Evolutionary conservation across 176 grass and related monocot genomes (phyloP), one percentile per base, ranked within the genome.

Genomic region (Oryza rufipogon): DNA sequence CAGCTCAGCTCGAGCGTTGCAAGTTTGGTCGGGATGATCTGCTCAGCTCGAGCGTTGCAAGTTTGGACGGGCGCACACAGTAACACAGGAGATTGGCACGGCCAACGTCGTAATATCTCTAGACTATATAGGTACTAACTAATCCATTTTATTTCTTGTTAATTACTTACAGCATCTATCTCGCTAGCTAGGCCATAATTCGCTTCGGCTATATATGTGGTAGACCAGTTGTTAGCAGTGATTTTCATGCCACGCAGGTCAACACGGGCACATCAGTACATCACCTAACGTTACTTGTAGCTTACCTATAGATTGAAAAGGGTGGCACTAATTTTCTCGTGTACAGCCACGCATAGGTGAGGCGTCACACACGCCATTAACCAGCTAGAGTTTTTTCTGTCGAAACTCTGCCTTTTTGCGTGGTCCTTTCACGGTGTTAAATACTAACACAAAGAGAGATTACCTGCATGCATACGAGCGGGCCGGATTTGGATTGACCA

Each of bases 361-460:
- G 52, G 52, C 52, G 52, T 56, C 52, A 20, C 7, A 58, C 19
- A 58, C 54, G 54, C 12, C 38, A 61, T 61, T 3, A 51, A 51
- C 48, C 48, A 51, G 14, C 48, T 51, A 52, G 2, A 17, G 42
- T 74, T 28, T 46, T 61, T 36, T 17, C 42, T 30, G 71, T 75
- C 56, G 66, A 74, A 74, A 75, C 81, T 75, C 22, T 2, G 23
- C 80, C 30, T 73, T 52, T 52, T 73, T 33, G 34, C 70, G 56
- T 23, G 56, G 41, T 74, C 56, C 54, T 65, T 74, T 47, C 68
- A 72, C 36, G n/a, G 51, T 41, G 70, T 45, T 63, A 9, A 5
- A 23, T 63, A 63, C 51, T 52, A 63, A 46, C 52, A 22, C 11
- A n/a, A 65, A 13, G 79, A 48, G 4, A 70, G 58, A 61, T 22